Evolutionary conservation across 306 rosid genomes (phyloP).

Genomic region (Vicia faba): DNA sequence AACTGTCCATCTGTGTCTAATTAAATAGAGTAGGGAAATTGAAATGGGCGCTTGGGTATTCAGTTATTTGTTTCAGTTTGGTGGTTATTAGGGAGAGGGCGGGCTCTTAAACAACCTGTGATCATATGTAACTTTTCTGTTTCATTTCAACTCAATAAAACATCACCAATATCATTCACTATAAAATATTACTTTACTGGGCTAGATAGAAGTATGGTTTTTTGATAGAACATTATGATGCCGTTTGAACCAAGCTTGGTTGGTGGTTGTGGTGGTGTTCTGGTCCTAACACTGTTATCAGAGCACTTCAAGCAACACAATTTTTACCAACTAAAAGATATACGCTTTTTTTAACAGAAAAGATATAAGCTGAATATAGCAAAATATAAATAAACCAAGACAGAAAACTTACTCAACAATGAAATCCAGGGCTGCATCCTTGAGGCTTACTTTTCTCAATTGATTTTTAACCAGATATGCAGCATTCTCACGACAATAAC

Average conservation of each 20-base stretch:
- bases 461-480: slow-evolving; percentile 81
- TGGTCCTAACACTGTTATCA: slow-evolving; percentile 10
- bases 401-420: slow-evolving; percentile 73
- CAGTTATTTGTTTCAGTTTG: not conserved
- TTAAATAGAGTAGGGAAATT: not conserved
- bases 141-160: slow-evolving; percentile 10
- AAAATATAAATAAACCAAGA: not conserved
- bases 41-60: not conserved
- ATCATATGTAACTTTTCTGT: not conserved
- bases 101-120: not conserved
- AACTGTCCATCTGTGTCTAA: not conserved
- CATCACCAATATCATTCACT: not conserved
- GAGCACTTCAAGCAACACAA: not conserved
- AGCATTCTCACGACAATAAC: slow-evolving; percentile 73
- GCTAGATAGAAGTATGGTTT: too few relatives aligned
- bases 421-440: slow-evolving; percentile 78
- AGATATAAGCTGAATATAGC: slow-evolving; percentile 8
- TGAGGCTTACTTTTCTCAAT: slow-evolving; percentile 75
- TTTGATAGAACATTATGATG: too few relatives aligned
- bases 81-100: not conserved
- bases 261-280: not conserved
- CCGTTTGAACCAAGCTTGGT: too few relatives aligned
- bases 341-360: not conserved
- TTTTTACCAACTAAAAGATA: not conserved
- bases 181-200: not conserved